Conservation (phyloP, 208 protist genomes). For the Blastocrithidia nonstop region DNA sequence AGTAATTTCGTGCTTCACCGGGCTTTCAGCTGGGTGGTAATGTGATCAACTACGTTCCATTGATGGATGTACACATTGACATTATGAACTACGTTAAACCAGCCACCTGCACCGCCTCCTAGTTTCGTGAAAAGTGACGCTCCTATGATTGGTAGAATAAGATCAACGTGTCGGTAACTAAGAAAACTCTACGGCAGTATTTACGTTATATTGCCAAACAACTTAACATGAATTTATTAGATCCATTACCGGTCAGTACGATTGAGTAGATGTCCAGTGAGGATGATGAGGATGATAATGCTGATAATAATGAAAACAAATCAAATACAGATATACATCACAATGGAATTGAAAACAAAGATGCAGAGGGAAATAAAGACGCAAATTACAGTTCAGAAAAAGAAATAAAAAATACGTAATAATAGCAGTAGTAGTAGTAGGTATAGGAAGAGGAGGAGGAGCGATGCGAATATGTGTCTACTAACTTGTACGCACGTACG, state of each 20-base stretch:
- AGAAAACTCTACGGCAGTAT: constrained; percentile 74
- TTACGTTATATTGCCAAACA: constrained; percentile 79
- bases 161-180: constrained; percentile 82
- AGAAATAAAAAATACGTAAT: neutral
- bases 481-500: constrained; percentile 94
- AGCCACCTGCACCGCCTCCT: constrained; percentile 55
- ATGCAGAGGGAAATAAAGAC: neutral
- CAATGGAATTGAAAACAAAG: no score
- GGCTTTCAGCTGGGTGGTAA: no score
- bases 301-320: neutral
- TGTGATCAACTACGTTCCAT: constrained; percentile 84
- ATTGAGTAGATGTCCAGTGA: constrained; percentile 5
- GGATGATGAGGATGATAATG: constrained; percentile 1
- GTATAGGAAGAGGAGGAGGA: constrained; percentile 24
- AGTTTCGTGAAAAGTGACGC: constrained; percentile 96
- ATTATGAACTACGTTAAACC: constrained; percentile 98
- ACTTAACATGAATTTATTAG: constrained; percentile 92
- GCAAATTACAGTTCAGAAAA: neutral
- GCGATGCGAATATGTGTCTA: constrained; percentile 90
- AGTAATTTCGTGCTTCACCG: no score
- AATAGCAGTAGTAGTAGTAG: constrained; percentile 13
- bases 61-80: constrained; percentile 96
- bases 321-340: no score
- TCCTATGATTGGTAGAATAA: constrained; percentile 99
- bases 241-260: constrained; percentile 8